Evolutionary conservation across 768 basidiomycete species (phyloP).

Genomic region (Termitomyces sp.): DNA sequence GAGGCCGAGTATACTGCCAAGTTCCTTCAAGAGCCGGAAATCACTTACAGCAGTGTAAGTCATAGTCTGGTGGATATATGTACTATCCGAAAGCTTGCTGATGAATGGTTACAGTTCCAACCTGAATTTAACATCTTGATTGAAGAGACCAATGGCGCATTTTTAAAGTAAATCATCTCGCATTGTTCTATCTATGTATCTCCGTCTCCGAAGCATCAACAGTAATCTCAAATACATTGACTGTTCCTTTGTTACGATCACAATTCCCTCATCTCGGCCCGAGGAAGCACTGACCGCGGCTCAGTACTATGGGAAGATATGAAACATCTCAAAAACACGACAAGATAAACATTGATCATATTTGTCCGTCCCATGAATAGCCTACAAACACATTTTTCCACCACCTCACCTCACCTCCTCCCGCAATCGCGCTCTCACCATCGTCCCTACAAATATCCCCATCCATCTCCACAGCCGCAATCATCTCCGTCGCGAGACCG

Average conservation of each 20-base stretch:
- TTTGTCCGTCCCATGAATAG: slow-evolving; percentile 76
- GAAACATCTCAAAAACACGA: background rate
- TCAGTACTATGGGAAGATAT: background rate
- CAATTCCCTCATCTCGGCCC: background rate
- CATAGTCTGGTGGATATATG: background rate
- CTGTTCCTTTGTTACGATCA: background rate
- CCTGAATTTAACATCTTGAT: slow-evolving; percentile 20
- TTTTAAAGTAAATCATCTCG: slow-evolving; percentile 14
- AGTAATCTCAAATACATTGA: background rate
- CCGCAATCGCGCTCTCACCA: slow-evolving; percentile 29
- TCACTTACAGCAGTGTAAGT: slow-evolving; percentile 16
- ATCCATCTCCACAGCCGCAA: slow-evolving; percentile 65
- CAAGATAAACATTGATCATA: slow-evolving; percentile 2
- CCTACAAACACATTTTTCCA: slow-evolving; percentile 42
- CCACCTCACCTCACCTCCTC: slow-evolving; percentile 65
- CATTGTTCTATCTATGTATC: background rate
- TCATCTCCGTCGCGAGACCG: slow-evolving; percentile 73
- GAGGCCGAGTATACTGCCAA: slow-evolving; percentile 22
- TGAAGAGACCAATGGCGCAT: slow-evolving; percentile 23
- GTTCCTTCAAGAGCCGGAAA: slow-evolving; percentile 16
- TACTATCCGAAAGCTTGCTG: background rate
- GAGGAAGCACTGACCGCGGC: background rate
- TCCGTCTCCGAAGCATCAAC: background rate
- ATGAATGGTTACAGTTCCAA: slow-evolving; percentile 17
- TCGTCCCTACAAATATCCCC: slow-evolving; percentile 80